A percentile compares a stretch with the other conserved stretches of the same genome.
Conservation (phyloP, 306 rosid species). For the Inga laurina region DNA sequence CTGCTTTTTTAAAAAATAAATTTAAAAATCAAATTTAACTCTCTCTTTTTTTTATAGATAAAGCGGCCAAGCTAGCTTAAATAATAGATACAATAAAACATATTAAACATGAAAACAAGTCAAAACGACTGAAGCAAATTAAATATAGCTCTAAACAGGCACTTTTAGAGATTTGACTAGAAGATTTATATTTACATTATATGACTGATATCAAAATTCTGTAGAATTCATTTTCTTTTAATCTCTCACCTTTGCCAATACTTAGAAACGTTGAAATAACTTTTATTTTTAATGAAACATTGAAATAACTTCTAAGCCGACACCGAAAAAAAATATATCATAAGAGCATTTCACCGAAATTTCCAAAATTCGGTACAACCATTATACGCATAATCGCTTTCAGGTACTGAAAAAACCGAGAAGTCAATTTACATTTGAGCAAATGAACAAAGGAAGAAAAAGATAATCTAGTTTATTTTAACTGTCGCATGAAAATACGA, state of each 20-base stretch:
- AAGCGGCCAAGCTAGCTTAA: too few relatives aligned
- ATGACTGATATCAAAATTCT: neutral
- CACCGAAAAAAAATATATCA: too few relatives aligned
- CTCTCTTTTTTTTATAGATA: too few relatives aligned
- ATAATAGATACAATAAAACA: too few relatives aligned
- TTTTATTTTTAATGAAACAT: too few relatives aligned
- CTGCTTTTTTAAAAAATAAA: neutral
- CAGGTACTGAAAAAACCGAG: neutral
- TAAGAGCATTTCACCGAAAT: neutral
- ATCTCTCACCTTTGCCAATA: neutral
- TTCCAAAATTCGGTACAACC: neutral
- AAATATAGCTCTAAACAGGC: too few relatives aligned
- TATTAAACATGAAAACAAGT: too few relatives aligned
- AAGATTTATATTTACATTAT: slow-evolving; percentile 4
- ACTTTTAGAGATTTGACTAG: neutral
- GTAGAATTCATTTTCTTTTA: neutral
- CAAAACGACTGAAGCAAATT: too few relatives aligned
- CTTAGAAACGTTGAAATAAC: neutral
- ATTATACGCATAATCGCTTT: slow-evolving; percentile 1
- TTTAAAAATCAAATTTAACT: neutral
- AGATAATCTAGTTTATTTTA: neutral
- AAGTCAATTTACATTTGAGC: neutral
- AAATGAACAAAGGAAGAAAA: neutral
- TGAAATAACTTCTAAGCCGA: too few relatives aligned
- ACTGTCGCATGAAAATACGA: neutral